phyloP scores from a whole-genome alignment of 2,329 filamentous ascomycete genomes.

The Diaporthe sp. region DNA sequence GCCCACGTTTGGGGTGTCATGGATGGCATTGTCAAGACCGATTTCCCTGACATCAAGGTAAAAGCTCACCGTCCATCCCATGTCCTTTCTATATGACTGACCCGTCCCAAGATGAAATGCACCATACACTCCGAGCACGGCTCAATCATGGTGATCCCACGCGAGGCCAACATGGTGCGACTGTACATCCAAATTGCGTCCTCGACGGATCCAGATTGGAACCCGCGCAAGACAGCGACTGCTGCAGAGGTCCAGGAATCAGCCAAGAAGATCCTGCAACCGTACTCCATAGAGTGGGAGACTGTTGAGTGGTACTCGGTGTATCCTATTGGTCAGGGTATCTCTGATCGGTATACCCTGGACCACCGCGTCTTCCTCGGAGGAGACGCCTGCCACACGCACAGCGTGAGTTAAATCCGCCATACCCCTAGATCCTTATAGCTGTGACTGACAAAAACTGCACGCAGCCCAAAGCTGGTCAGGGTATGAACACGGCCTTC shows the following conservation, averaged over 20 bases:
- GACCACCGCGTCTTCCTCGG: constrained; percentile 80
- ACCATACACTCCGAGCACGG: constrained; percentile 81
- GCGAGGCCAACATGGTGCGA: constrained; percentile 76
- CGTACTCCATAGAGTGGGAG: constrained; percentile 77
- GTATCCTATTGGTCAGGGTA: constrained; percentile 82
- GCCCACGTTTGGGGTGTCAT: constrained; percentile 82
- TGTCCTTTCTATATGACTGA: background rate
- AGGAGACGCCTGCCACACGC: constrained; percentile 84
- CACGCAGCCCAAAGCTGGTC: constrained; percentile 78
- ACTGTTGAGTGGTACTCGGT: constrained; percentile 81
- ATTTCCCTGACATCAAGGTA: constrained; percentile 83
- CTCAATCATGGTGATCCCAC: constrained; percentile 84
- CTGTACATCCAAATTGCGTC: constrained; percentile 78
- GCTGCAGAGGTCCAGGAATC: constrained; percentile 73
- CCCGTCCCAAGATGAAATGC: constrained; percentile 71
- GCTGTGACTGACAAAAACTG: background rate
- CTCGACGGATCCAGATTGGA: constrained; percentile 71
- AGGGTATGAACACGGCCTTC: constrained; percentile 86
- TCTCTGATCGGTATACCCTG: constrained; percentile 75
- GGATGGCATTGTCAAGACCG: constrained; percentile 78
- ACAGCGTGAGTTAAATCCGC: constrained; percentile 67
- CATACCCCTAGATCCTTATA: background rate
- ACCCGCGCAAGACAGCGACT: constrained; percentile 73
- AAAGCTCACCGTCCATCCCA: constrained; percentile 33
- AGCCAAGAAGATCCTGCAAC: constrained; percentile 74